Evolutionary conservation across 2,329 filamentous ascomycete genomes (phyloP), one percentile per base, ranked within the genome.

Genomic region (Periglandula ipomoeae): DNA sequence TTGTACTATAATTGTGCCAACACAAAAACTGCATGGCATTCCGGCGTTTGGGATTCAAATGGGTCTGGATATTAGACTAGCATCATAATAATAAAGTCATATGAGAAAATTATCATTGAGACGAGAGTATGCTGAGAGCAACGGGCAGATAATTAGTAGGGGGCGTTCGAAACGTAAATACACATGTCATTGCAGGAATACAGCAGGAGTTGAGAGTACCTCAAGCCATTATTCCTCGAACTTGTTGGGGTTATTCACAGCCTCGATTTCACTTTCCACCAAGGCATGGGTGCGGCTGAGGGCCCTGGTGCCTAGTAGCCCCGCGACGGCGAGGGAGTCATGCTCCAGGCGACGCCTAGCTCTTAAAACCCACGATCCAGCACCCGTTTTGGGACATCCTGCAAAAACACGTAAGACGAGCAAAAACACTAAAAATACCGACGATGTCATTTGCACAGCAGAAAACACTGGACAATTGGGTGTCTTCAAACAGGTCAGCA

Each of bases 391-490:
- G n/a, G n/a, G n/a, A n/a, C n/a, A n/a, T n/a, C n/a, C n/a, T n/a
- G n/a, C n/a, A n/a, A n/a, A n/a, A n/a, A n/a, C n/a, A n/a, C n/a
- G n/a, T n/a, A n/a, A n/a, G n/a, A n/a, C n/a, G n/a, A n/a, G n/a
- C n/a, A n/a, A n/a, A n/a, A n/a, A n/a, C 30, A 32, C 15, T 10
- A 32, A 32, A 13, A 32, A 15, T 32, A 34, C 7, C 44, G 24
- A 42, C 47, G 49, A 50, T 26, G 15, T 50, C 40, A 20, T 30
- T n/a, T 15, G 35, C 49, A 24, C 50, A 52, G 20, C 61, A 64
- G 42, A 47, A 49, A 46, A 62, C 61, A 8, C 52, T 64, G 37
- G 59, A 64, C 47, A 47, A 47, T 15, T 64, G 62, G 62, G 46
- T 64, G 10, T 56, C 52, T 39, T 42, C 55, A 32, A 17, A 43